Conservation (phyloP, 2,329 filamentous ascomycete species). For the Neoarthrinium moseri region DNA sequence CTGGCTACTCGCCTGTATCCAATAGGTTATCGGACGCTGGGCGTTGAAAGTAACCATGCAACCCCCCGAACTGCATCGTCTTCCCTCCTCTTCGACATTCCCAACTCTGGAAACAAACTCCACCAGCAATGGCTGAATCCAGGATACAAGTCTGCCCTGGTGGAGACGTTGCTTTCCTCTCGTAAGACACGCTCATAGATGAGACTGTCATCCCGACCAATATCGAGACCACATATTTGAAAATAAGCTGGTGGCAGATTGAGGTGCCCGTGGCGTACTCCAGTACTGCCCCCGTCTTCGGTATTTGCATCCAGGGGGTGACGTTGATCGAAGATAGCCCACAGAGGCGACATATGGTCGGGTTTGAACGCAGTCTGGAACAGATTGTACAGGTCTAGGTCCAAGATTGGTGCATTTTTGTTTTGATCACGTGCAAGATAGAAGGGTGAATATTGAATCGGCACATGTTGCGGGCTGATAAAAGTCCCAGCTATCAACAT, state of each 20-base stretch:
- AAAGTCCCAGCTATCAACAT: conserved; percentile 9
- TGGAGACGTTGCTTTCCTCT: conserved; percentile 1
- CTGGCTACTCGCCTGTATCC: too few relatives aligned
- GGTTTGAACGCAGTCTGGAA: not conserved
- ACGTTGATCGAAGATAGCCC: conserved; percentile 5
- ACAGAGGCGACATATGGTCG: conserved; percentile 2
- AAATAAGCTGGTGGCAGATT: conserved; percentile 7
- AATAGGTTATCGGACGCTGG: too few relatives aligned
- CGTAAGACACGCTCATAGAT: conserved; percentile 8
- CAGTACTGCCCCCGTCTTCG: not conserved
- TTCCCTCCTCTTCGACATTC: not conserved
- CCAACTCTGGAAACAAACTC: not conserved
- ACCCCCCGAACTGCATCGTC: not conserved
- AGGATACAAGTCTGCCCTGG: not conserved
- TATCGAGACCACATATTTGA: conserved; percentile 6
- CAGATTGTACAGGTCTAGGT: not conserved
- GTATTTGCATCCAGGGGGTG: not conserved
- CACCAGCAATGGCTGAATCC: conserved; percentile 5
- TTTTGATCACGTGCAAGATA: conserved; percentile 8
- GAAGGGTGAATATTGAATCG: not conserved
- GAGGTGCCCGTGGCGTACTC: not conserved
- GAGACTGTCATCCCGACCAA: conserved; percentile 7
- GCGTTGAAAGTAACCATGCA: not conserved
- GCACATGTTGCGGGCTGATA: not conserved
- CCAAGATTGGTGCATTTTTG: not conserved